Percentiles rank a stretch among this genome's conserved stretches.
Evolutionary conservation across 306 rosid species (phyloP).

Genomic region (Luffa acutangula): DNA sequence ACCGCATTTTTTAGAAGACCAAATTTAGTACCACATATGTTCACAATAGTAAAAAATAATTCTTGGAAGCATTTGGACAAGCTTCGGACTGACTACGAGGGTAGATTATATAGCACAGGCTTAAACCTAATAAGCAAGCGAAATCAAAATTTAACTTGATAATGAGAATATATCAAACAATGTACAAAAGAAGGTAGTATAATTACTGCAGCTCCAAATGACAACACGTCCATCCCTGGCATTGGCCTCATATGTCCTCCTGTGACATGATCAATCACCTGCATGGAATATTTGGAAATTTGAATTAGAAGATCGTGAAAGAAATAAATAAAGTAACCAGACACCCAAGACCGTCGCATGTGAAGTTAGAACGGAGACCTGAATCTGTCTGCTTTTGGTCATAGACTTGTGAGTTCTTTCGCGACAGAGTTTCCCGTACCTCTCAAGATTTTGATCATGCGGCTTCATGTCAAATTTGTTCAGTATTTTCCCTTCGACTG

Average conservation of each 20-base stretch:
- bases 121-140: neutral
- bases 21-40: slow-evolving; percentile 17
- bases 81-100: neutral
- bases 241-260: slow-evolving; percentile 87
- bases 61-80: neutral
- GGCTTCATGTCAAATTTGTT: slow-evolving; percentile 87
- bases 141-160: neutral
- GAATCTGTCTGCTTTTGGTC: slow-evolving; percentile 74
- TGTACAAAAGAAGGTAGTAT: slow-evolving; percentile 12
- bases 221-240: slow-evolving; percentile 57
- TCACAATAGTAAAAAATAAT: neutral
- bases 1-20: slow-evolving; percentile 4
- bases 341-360: neutral
- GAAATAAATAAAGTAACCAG: neutral
- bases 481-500: slow-evolving; percentile 65
- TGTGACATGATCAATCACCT: slow-evolving; percentile 63
- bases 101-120: neutral
- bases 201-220: slow-evolving; percentile 44
- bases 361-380: slow-evolving; percentile 38
- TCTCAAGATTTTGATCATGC: slow-evolving; percentile 53
- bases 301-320: neutral
- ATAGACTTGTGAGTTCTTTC: slow-evolving; percentile 62
- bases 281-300: slow-evolving; percentile 17
- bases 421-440: slow-evolving; percentile 76
- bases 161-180: neutral